phyloP scores from a whole-genome alignment of 2,329 filamentous ascomycete genomes.

The Pseudocercospora vitis region DNA sequence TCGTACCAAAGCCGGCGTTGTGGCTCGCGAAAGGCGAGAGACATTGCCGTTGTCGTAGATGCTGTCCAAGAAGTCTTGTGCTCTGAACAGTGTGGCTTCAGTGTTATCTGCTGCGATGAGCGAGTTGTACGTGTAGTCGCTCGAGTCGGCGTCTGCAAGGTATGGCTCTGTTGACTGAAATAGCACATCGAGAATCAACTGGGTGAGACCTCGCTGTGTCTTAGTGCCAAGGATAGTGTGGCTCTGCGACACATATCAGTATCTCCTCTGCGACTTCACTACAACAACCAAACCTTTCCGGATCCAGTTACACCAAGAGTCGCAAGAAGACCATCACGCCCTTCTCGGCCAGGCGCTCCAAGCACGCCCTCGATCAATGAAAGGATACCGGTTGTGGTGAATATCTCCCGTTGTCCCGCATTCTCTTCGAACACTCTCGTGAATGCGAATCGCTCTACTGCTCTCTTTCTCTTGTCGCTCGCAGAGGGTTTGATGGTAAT shows the following conservation, averaged over 20 bases:
- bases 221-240: slow-evolving; percentile 93
- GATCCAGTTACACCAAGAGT: slow-evolving; percentile 93
- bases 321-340: slow-evolving; percentile 84
- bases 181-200: slow-evolving; percentile 85
- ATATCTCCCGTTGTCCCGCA: slow-evolving; percentile 80
- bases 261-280: not conserved
- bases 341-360: slow-evolving; percentile 68
- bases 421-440: slow-evolving; percentile 90
- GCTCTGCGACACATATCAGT: slow-evolving; percentile 58
- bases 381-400: slow-evolving; percentile 74
- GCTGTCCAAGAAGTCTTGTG: slow-evolving; percentile 73
- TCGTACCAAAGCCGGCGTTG: slow-evolving; percentile 50
- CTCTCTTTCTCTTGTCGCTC: slow-evolving; percentile 77
- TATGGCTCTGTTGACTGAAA: slow-evolving; percentile 77
- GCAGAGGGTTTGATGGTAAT: slow-evolving; percentile 64
- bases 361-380: slow-evolving; percentile 79
- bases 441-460: slow-evolving; percentile 91
- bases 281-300: slow-evolving; percentile 87
- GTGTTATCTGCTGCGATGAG: slow-evolving; percentile 75
- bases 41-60: slow-evolving; percentile 68
- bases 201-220: slow-evolving; percentile 82
- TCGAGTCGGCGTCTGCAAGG: slow-evolving; percentile 60
- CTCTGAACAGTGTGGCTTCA: slow-evolving; percentile 74
- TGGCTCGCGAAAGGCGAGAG: slow-evolving; percentile 44
- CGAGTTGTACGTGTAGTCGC: slow-evolving; percentile 67